Base-by-base conservation (phyloP, 768 basidiomycete species). In the Agaricus sinodeliciosus region DNA sequence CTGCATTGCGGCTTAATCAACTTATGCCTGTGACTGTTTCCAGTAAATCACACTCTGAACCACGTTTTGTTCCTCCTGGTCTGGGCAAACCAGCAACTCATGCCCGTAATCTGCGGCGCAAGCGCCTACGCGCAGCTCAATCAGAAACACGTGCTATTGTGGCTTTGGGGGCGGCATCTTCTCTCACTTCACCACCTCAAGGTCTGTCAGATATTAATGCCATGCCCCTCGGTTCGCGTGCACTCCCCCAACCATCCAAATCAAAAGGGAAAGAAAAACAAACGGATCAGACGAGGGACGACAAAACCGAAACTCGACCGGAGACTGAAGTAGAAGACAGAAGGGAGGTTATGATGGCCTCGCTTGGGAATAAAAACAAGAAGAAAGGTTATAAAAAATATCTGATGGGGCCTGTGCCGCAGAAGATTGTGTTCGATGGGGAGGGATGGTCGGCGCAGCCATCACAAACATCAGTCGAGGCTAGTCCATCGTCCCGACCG, bases 291-390 rank as follows among this genome's bases (percentile, higher is more conserved):
- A 58, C 54, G 13, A 54, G 56, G 48, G 55, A 61, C 8, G 57
- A 44, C 35, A 53, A 61, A 18, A 51, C 46, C 11, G 60, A 16
- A 18, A 56, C 25, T 15, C 49, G n/a, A 57, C 48, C n/a, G 47
- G 50, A 46, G 13, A 41, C 7, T 22, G 51, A 9, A 48, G 28
- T 11, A 27, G 48, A 27, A 48, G 40, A 48, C 35, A 51, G 31
- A 54, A 37, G 40, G 51, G 51, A 44, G 41, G 55, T 72, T 42
- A 62, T 71, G 65, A 78, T 81, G 78, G 70, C 78, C 39, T 79
- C 79, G 0, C 65, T 87, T 18, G 72, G 78, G 41, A 89, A 86
- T 63, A 88, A 86, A 66, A 89, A 87, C 65, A 90, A 89, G 65
- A 79, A 77, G 42, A 84, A 79, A 53, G 81, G 80, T 16, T 87